These are phyloP conservation scores for Gastrolobium villosum DNA, from an alignment of 306 rosid genomes.

Conservation along the genomic window DNA sequence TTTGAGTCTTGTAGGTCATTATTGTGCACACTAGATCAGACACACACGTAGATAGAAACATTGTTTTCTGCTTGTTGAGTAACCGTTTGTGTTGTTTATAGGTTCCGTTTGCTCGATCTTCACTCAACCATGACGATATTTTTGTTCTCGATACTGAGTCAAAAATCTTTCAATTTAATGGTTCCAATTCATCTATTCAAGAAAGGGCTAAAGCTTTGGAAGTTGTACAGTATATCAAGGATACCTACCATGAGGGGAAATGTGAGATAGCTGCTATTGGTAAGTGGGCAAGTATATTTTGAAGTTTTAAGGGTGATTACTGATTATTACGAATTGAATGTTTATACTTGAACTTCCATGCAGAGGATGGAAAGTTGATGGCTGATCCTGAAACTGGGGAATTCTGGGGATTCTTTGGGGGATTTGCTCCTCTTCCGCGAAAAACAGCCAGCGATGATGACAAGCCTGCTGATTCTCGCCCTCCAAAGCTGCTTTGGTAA, in stretches of 20 bases:
- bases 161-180: conserved; percentile 92
- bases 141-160: conserved; percentile 85
- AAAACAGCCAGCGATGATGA: conserved; percentile 74
- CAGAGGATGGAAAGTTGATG: conserved; percentile 97
- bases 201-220: conserved; percentile 96
- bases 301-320: conserved; percentile 35
- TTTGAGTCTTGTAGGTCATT: conserved; percentile 34
- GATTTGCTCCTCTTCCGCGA: conserved; percentile 95
- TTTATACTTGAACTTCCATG: conserved; percentile 40
- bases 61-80: conserved; percentile 42
- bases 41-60: background rate
- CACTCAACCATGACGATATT: conserved; percentile 93
- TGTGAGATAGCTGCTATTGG: conserved; percentile 96
- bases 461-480: conserved; percentile 61
- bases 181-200: conserved; percentile 93
- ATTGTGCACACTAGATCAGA: conserved; percentile 2
- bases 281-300: conserved; percentile 57
- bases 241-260: conserved; percentile 90
- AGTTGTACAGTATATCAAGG: conserved; percentile 92
- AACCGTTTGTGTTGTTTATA: conserved; percentile 49
- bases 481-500: conserved; percentile 78
- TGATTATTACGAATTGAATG: conserved; percentile 45
- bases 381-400: conserved; percentile 96
- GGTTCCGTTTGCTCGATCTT: conserved; percentile 88
- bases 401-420: conserved; percentile 97